Evolutionary conservation across 257 asterid species (phyloP), one percentile per base, ranked within the genome.

Genomic region (Nicotiana tabacum): DNA sequence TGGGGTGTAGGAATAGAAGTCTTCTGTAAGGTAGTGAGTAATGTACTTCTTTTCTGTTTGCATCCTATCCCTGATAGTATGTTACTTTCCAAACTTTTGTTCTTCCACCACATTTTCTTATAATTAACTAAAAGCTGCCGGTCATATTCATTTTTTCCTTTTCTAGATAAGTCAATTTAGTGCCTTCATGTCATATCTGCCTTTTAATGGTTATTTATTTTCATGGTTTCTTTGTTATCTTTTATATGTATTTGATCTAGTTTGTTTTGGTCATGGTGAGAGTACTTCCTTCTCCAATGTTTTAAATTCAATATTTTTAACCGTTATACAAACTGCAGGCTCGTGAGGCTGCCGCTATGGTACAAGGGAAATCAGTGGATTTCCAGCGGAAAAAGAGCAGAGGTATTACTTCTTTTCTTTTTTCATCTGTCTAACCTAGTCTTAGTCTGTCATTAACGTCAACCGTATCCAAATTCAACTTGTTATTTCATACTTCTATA

Each of bases 291-390:
- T 46, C 80, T 48, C 27, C 80, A 27, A 74, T 13, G 80, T 15
- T 46, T 48, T 74, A 24, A 27, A 15, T 13, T 48, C 80, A 48
- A 74, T 24, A 60, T 15, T 46, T 48, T 74, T 12, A 51, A 27
- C 15, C 29, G 62, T 76, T 76, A 15, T 51, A 24, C 80, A 51
- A 48, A 7, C 51, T 80, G 83, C 95, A 96, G 99, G 92, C 90
- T 82, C 97, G 98, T 66, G 98, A 94, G 90, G 99, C 92, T 86
- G 97, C 96, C 18, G 46, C 84, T 53, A 90, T 90, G 98, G 89
- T 90, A 83, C 98, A 92, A 84, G 98, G 99, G 82, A 94, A 94
- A 89, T 91, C 93, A 61, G 98, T 96, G 78, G 99, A 96, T 91
- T 88, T 90, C 88, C 99, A 96, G 95, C 90, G 99, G 55, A 94